Evolutionary conservation across 306 rosid genomes (phyloP).

Genomic region (Begonia peltatifolia): DNA sequence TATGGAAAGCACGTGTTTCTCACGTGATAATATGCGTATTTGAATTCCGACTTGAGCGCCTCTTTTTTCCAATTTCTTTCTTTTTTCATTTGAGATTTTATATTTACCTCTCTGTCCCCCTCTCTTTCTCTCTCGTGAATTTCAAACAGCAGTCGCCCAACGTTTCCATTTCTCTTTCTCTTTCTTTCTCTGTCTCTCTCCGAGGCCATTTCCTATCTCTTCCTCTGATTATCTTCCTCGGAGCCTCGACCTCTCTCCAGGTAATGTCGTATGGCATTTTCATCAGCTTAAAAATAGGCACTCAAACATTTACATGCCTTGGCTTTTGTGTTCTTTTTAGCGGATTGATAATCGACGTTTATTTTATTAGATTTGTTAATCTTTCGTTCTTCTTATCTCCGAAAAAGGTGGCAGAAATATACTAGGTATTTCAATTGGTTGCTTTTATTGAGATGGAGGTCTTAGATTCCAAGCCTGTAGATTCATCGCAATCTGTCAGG

Average conservation of each 20-base stretch:
- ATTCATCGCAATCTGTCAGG: conserved; percentile 54
- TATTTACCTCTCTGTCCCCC: background rate
- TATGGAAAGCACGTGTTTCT: background rate
- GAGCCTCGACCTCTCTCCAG: conserved; percentile 10
- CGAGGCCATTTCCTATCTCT: background rate
- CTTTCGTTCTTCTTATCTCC: background rate
- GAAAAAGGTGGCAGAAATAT: background rate
- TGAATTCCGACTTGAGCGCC: conserved; percentile 12
- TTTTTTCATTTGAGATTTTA: conserved; percentile 1
- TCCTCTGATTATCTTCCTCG: background rate
- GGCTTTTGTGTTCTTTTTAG: too few species aligned
- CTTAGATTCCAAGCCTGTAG: conserved; percentile 28
- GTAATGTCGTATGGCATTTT: conserved; percentile 4
- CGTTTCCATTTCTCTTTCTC: background rate
- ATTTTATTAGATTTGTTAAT: background rate
- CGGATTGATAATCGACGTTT: too few species aligned
- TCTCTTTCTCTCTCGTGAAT: conserved; percentile 4
- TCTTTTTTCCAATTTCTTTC: background rate
- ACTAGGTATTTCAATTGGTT: conserved; percentile 12
- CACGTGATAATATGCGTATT: conserved; percentile 2
- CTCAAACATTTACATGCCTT: too few species aligned
- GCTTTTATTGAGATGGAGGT: conserved; percentile 39
- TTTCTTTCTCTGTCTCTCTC: background rate
- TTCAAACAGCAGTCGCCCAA: background rate
- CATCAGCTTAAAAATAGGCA: too few species aligned